Evolutionary conservation across 345 rosid genomes (phyloP), one percentile per base, ranked within the genome.

Genomic region (Toxicodendron radicans): DNA sequence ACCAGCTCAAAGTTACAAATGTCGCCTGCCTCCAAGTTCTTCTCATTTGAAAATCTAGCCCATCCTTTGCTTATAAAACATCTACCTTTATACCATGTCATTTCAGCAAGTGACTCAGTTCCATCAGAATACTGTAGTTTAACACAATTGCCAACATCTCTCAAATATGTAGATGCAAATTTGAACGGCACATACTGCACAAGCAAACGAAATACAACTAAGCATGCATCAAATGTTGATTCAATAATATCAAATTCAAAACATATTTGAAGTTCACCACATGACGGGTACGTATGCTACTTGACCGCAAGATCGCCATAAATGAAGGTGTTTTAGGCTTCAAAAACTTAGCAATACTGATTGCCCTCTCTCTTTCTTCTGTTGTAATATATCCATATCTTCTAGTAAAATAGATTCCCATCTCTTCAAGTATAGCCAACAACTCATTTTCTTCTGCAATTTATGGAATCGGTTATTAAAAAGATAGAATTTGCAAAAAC

Each of bases 271-370:
- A 17, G 18, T 76, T 72, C 65, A 79, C 83, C 76, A 83, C 35
- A 62, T 73, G 23, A 48, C 63, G 59, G 5, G 63, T 73, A 6
- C 38, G 56, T 3, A 76, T 70, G 74, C 79, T 75, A 61, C 72
- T 67, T 51, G 81, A 65, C 16, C 69, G 62, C 71, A 83, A 30
- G 43, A 79, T 71, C 9, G 79, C 75, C 81, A 80, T 64, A 79
- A 81, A 83, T 46, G 77, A 78, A 23, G 87, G 86, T 56, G 76
- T 83, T 18, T 48, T 68, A 13, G 87, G 87, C 76, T 76, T 79
- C 63, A 71, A 78, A 76, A 53, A 71, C 71, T 73, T 73, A 30
- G 82, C 85, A 53, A 83, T 72, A 58, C 56, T 53, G 7, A 85
- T 66, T 43, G 83, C 86, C 66, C 80, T 80, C n/a, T 67, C 78